phyloP scores from a whole-genome alignment of 306 rosid species.

The Cucurbita ficifolia region DNA sequence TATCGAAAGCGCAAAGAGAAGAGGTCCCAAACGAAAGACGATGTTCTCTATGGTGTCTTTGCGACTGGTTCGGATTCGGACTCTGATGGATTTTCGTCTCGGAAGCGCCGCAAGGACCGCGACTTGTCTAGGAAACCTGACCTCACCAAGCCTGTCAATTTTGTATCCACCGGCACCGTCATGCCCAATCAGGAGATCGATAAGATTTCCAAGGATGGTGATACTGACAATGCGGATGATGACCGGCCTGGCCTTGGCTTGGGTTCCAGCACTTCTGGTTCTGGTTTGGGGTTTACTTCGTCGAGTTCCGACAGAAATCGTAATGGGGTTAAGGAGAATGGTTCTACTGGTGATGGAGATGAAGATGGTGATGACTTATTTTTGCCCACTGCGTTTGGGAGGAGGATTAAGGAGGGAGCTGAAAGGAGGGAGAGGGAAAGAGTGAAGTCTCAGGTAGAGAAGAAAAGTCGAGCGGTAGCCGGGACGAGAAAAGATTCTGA shows the following conservation, averaged over 20 bases:
- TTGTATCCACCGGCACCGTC: slow-evolving; percentile 60
- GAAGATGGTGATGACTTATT: slow-evolving; percentile 19
- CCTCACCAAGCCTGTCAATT: slow-evolving; percentile 67
- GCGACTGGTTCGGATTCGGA: slow-evolving; percentile 37
- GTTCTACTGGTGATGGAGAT: slow-evolving; percentile 7
- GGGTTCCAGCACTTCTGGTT: slow-evolving; percentile 27
- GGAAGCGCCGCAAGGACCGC: slow-evolving; percentile 44
- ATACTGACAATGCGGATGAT: slow-evolving; percentile 14
- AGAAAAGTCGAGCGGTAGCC: slow-evolving; percentile 16
- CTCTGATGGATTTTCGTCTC: slow-evolving; percentile 25
- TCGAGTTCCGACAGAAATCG: neutral
- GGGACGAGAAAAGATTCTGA: slow-evolving; percentile 13
- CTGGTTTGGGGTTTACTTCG: slow-evolving; percentile 38
- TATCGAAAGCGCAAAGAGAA: slow-evolving; percentile 50
- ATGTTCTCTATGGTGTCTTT: slow-evolving; percentile 56
- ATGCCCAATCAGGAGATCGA: slow-evolving; percentile 53
- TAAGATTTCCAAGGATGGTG: slow-evolving; percentile 20
- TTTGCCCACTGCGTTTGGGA: slow-evolving; percentile 70
- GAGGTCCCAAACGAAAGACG: slow-evolving; percentile 61
- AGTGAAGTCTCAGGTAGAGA: slow-evolving; percentile 39
- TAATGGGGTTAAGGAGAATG: slow-evolving; percentile 19
- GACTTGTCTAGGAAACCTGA: slow-evolving; percentile 28
- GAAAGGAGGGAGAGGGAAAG: slow-evolving; percentile 49
- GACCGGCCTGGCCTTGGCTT: slow-evolving; percentile 40
- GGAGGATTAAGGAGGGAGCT: slow-evolving; percentile 70